Conservation (phyloP, 257 asterid species). For the Cordia subcordata region DNA sequence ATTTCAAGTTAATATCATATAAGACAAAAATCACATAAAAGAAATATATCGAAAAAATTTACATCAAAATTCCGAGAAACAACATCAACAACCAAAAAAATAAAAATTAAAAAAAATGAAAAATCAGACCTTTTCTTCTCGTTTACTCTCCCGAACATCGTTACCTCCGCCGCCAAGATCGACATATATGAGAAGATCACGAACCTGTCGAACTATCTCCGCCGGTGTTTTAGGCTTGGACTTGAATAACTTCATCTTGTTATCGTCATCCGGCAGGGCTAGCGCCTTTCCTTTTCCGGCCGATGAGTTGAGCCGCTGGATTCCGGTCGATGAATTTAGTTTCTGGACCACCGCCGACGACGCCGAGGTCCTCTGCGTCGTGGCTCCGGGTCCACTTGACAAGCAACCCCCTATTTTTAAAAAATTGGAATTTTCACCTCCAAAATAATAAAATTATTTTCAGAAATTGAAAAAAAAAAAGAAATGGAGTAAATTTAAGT, state of each 20-base stretch:
- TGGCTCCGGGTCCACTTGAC: not conserved
- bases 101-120: too few relatives aligned
- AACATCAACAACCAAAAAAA: too few relatives aligned
- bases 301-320: not conserved
- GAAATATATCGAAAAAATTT: too few relatives aligned
- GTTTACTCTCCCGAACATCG: conserved; percentile 50
- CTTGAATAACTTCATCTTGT: conserved; percentile 32
- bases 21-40: too few relatives aligned
- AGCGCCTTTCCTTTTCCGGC: not conserved
- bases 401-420: conserved; percentile 1
- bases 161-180: conserved; percentile 20
- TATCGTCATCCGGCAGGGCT: not conserved
- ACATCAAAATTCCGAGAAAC: not conserved
- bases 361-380: not conserved
- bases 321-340: not conserved
- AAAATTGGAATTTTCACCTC: too few relatives aligned
- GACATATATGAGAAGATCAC: conserved; percentile 49
- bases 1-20: too few relatives aligned
- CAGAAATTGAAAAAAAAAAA: too few relatives aligned
- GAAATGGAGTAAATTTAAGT: too few relatives aligned
- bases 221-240: conserved; percentile 61
- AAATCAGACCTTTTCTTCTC: conserved; percentile 42
- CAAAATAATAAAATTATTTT: too few relatives aligned
- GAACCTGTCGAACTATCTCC: conserved; percentile 56
- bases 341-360: conserved; percentile 3